These are phyloP conservation scores for Pseudocercospora vitis DNA, from an alignment of 2,329 filamentous ascomycete species.

Conservation along the genomic window DNA sequence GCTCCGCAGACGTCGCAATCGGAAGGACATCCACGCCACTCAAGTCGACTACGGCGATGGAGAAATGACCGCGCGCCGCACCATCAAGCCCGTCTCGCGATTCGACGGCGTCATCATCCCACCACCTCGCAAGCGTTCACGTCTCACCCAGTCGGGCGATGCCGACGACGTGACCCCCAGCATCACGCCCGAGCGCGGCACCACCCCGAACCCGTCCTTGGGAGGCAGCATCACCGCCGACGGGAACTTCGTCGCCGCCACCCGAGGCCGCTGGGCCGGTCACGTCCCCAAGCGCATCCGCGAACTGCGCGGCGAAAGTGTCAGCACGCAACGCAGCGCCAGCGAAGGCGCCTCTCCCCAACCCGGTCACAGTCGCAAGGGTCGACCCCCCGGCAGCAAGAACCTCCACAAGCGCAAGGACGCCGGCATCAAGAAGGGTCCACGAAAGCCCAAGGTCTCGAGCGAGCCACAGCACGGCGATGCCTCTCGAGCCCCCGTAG, in stretches of 20 bases:
- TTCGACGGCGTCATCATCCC: constrained; percentile 33
- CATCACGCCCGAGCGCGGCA: constrained; percentile 28
- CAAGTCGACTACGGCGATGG: constrained; percentile 35
- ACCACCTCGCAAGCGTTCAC: constrained; percentile 30
- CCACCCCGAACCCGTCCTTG: constrained; percentile 16
- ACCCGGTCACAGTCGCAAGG: constrained; percentile 32
- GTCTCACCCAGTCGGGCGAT: constrained; percentile 16
- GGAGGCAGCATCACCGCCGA: constrained; percentile 12
- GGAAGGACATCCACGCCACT: constrained; percentile 26
- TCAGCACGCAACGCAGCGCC: constrained; percentile 22
- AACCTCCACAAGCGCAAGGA: constrained; percentile 49
- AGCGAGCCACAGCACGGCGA: constrained; percentile 4
- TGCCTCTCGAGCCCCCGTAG: not conserved
- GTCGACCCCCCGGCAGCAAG: constrained; percentile 48
- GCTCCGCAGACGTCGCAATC: constrained; percentile 45
- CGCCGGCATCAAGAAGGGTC: constrained; percentile 52
- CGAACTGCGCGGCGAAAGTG: constrained; percentile 48
- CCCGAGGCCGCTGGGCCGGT: constrained; percentile 33
- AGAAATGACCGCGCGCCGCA: constrained; percentile 28
- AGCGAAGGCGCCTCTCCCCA: constrained; percentile 23
- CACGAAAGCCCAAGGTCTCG: constrained; percentile 35
- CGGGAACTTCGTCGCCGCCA: constrained; percentile 28
- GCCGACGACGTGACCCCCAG: constrained; percentile 20
- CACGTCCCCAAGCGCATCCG: constrained; percentile 46
- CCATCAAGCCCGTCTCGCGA: constrained; percentile 33